Evolutionary conservation across 2,329 filamentous ascomycete species (phyloP), one percentile per base, ranked within the genome.

Genomic region (Ceratocystis destructans): DNA sequence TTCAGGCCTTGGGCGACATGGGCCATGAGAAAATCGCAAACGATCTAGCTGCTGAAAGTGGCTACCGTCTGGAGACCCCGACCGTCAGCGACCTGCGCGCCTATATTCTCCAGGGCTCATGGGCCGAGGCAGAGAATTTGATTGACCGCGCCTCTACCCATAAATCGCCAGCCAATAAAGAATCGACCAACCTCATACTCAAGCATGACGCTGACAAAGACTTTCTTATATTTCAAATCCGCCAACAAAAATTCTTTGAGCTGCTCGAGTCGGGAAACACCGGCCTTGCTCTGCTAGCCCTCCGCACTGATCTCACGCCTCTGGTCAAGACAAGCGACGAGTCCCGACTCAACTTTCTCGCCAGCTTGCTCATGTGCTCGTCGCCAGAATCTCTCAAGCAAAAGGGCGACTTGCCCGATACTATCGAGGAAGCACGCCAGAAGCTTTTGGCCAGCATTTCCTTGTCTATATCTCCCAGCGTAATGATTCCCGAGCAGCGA

Each of bases 171-270:
- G 28, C 31, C 17, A 6, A 37, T 2, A 7, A 25, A 1, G 59
- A 44, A 17, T 44, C 50, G 8, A 17, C 22, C 50, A 41, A 15
- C 15, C 44, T 59, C n/a, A n/a, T 59, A 20, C 48, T 59, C 53
- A 65, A 59, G 64, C 25, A 59, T 15, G 33, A 44, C 10, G 50
- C 48, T n/a, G 28, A 59, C 20, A 50, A 57, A 50, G 85, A 87
- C 70, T 80, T 87, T 64, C 93, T 99, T 88, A 82, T 87, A 61
- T 96, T 97, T 74, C 87, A 86, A 79, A 79, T 99, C 71, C 83
- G 93, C 69, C 89, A 96, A 73, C 94, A 99, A 74, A 97, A 97
- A 75, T 99, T 93, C 72, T 79, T 99, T 37, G 94, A 99, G 77
- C 78, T 96, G 7, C 78, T 99, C 55, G 92, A 97, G 74, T 79